Conservation (phyloP, 768 basidiomycete species). For the Pholiota microspora region DNA sequence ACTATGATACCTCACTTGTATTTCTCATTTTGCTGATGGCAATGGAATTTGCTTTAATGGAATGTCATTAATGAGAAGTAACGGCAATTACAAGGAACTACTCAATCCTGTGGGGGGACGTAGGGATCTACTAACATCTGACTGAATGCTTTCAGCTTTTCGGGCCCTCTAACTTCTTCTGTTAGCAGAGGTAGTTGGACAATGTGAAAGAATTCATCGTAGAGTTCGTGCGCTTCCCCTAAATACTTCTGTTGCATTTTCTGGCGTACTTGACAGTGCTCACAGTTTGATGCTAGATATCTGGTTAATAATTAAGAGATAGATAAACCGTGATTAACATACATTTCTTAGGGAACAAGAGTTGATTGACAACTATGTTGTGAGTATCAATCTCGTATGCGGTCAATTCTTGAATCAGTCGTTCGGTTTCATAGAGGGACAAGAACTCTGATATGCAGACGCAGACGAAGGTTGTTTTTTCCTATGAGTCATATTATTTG, state of each 20-base stretch:
- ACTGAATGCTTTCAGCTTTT: conserved; percentile 91
- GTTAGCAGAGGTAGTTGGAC: conserved; percentile 89
- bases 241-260: conserved; percentile 99
- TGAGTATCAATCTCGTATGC: conserved; percentile 96
- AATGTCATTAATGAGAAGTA: too few species aligned
- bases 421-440: conserved; percentile 97
- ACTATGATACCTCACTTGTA: background rate
- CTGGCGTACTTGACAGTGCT: conserved; percentile 91
- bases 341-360: conserved; percentile 92
- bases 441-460: conserved; percentile 99
- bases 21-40: too few species aligned
- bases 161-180: conserved; percentile 94
- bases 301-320: background rate
- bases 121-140: conserved; percentile 88
- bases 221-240: conserved; percentile 92
- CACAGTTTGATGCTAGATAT: conserved; percentile 79
- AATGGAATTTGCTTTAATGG: too few species aligned
- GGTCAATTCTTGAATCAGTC: conserved; percentile 94
- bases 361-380: conserved; percentile 97
- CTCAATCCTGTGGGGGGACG: conserved; percentile 48
- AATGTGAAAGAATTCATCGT: conserved; percentile 98
- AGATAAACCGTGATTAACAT: too few species aligned
- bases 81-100: background rate
- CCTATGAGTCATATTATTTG: conserved; percentile 41
- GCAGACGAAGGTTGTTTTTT: conserved; percentile 98